These are phyloP conservation scores for Cadophora luteo-olivacea DNA, from an alignment of 2,329 filamentous ascomycete species.

Conservation along the genomic window DNA sequence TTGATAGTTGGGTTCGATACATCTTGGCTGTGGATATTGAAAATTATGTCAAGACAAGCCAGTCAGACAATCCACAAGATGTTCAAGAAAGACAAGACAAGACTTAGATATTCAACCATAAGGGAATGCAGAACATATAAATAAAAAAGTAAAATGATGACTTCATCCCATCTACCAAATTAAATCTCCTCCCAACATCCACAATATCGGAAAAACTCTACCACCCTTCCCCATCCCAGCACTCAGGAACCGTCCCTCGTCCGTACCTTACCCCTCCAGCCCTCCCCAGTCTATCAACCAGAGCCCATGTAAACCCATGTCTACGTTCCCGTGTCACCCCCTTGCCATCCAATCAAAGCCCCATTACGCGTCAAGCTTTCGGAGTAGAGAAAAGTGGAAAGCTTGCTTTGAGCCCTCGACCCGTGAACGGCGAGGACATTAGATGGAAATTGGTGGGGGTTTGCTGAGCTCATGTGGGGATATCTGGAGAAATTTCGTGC, in stretches of 20 bases:
- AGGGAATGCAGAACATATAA: not conserved
- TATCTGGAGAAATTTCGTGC: conserved; percentile 24
- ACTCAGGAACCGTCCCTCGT: not conserved
- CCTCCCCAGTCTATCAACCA: not conserved
- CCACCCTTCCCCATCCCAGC: not conserved
- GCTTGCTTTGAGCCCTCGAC: not conserved
- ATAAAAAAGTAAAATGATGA: not conserved
- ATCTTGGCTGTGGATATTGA: conserved; percentile 12
- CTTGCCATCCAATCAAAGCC: not conserved
- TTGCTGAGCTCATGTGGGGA: not conserved
- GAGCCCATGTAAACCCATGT: not conserved
- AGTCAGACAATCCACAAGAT: not conserved
- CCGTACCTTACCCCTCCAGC: not conserved
- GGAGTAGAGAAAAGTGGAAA: not conserved
- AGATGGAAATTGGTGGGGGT: not conserved
- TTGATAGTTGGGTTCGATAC: not conserved
- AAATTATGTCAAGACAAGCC: not conserved
- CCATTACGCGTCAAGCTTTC: not conserved
- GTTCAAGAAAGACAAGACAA: not conserved
- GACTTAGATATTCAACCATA: not conserved
- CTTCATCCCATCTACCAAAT: not conserved
- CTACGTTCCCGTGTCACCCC: no score
- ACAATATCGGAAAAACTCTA: conserved; percentile 9
- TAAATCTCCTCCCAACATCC: not conserved
- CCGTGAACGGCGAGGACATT: not conserved